Evolutionary conservation across 2,329 filamentous ascomycete species (phyloP).

Genomic region (Calonectria henricotiae): DNA sequence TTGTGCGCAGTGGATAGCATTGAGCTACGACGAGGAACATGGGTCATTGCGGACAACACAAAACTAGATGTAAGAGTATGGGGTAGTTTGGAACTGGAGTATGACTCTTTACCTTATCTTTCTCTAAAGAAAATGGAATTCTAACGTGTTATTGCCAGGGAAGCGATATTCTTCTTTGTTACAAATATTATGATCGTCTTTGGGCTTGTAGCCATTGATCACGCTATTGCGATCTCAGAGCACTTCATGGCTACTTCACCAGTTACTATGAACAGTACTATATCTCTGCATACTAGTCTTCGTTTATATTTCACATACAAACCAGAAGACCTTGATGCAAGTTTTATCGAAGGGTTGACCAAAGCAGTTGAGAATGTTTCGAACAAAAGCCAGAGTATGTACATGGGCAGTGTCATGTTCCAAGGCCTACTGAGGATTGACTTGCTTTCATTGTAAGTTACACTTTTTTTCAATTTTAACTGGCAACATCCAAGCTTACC

Average conservation of each 20-base stretch:
- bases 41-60: conserved; percentile 79
- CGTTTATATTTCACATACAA: conserved; percentile 72
- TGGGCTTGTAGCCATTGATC: conserved; percentile 79
- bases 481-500: conserved; percentile 80
- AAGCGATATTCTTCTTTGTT: conserved; percentile 81
- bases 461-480: conserved; percentile 68
- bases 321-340: background rate
- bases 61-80: conserved; percentile 77
- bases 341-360: background rate
- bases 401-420: conserved; percentile 51
- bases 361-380: background rate
- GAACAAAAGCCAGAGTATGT: background rate
- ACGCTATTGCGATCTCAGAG: conserved; percentile 77
- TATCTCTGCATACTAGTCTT: conserved; percentile 70
- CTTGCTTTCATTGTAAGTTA: background rate
- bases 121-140: background rate
- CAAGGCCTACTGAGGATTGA: conserved; percentile 63
- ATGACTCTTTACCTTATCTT: background rate
- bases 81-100: conserved; percentile 78
- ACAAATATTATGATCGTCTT: conserved; percentile 81
- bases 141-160: conserved; percentile 52
- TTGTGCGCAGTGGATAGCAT: conserved; percentile 82
- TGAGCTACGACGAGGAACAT: conserved; percentile 78
- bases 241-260: conserved; percentile 74
- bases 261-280: conserved; percentile 66